A percentile compares a stretch with the other conserved stretches of the same genome.
Conservation (phyloP, 2,329 filamentous ascomycete species). For the Fusarium sp. region DNA sequence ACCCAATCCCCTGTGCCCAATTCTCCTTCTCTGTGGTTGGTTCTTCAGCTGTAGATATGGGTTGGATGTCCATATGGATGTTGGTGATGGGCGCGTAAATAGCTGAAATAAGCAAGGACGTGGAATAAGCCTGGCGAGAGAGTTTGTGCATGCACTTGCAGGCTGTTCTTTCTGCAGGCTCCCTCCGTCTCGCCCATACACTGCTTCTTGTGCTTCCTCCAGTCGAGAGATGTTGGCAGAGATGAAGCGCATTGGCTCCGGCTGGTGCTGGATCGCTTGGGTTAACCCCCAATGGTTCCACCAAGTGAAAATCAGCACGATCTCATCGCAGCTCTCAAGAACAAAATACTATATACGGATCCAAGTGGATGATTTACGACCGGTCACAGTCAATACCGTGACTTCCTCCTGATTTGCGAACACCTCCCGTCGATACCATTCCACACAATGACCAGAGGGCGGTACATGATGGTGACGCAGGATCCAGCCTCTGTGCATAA, state of each 20-base stretch:
- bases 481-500: background rate
- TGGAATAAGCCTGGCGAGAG: slow-evolving; percentile 13
- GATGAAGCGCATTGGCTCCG: slow-evolving; percentile 32
- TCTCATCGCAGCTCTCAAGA: slow-evolving; percentile 28
- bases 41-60: background rate
- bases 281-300: slow-evolving; percentile 42
- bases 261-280: slow-evolving; percentile 31
- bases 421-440: slow-evolving; percentile 4
- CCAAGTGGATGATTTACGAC: slow-evolving; percentile 53
- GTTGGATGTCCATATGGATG: background rate
- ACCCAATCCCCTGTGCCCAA: background rate
- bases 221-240: slow-evolving; percentile 27
- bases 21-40: slow-evolving; percentile 7
- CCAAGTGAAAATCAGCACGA: slow-evolving; percentile 29
- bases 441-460: background rate
- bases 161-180: slow-evolving; percentile 23
- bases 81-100: slow-evolving; percentile 21
- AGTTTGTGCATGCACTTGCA: slow-evolving; percentile 45
- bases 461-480: background rate
- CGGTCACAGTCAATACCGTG: slow-evolving; percentile 15
- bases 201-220: slow-evolving; percentile 16
- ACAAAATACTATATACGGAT: slow-evolving; percentile 52
- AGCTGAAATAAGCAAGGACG: slow-evolving; percentile 17
- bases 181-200: slow-evolving; percentile 11
- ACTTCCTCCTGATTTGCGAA: slow-evolving; percentile 21